phyloP scores from a whole-genome alignment of 2,329 filamentous ascomycete genomes.

The Pseudocercospora macadamiae region DNA sequence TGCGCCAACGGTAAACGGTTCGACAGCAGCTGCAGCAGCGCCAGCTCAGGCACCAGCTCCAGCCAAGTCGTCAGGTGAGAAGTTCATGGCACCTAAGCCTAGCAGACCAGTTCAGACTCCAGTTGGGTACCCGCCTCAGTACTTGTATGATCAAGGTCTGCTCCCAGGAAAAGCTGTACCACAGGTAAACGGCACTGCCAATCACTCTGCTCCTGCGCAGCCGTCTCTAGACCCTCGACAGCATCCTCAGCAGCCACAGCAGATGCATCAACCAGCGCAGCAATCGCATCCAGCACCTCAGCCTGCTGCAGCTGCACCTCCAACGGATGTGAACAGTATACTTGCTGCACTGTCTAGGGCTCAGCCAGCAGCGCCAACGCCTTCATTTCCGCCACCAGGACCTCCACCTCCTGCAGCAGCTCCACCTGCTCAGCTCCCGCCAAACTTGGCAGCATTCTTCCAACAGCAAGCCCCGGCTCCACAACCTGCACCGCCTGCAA shows the following conservation, averaged over 20 bases:
- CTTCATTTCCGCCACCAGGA: constrained; percentile 24
- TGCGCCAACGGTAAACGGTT: constrained; percentile 23
- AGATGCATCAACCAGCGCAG: constrained; percentile 19
- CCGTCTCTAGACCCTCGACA: constrained; percentile 16
- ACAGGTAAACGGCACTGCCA: constrained; percentile 21
- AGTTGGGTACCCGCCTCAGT: constrained; percentile 35
- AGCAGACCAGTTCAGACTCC: constrained; percentile 36
- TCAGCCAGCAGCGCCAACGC: constrained; percentile 28
- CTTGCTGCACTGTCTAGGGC: constrained; percentile 39
- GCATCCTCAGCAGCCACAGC: constrained; percentile 19
- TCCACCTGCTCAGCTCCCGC: constrained; percentile 29
- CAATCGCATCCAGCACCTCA: constrained; percentile 19
- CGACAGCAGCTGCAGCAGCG: constrained; percentile 15
- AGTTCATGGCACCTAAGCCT: constrained; percentile 35
- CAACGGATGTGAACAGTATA: constrained; percentile 40
- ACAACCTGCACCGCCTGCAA: constrained; percentile 14
- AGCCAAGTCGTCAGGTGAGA: constrained; percentile 28
- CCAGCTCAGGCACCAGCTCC: constrained; percentile 18
- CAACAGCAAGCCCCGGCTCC: constrained; percentile 26
- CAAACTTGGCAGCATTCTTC: constrained; percentile 32
- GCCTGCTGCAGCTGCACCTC: constrained; percentile 23
- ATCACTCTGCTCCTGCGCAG: constrained; percentile 7
- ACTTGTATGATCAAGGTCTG: constrained; percentile 37
- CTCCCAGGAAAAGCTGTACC: constrained; percentile 25
- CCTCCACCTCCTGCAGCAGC: constrained; percentile 25